phyloP scores from a whole-genome alignment of 192 early-diverging fungal genomes.

The Podila clonocystis region DNA sequence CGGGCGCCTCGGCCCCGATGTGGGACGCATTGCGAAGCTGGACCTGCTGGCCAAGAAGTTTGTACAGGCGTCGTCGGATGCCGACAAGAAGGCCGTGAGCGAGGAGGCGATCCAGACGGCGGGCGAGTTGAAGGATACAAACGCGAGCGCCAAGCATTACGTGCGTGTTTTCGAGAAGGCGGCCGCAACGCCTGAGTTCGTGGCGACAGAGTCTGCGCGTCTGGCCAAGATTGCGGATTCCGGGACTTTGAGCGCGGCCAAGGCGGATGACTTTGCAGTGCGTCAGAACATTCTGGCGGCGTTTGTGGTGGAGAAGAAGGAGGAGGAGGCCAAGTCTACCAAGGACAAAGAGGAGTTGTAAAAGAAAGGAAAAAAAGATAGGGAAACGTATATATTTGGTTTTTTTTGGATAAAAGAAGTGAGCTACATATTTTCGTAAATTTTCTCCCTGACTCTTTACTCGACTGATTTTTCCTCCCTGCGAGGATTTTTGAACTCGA shows the following conservation, averaged over 20 bases:
- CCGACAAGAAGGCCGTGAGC: constrained; percentile 58
- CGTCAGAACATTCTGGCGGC: constrained; percentile 82
- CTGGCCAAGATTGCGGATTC: constrained; percentile 75
- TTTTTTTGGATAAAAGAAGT: background rate
- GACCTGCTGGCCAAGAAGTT: constrained; percentile 68
- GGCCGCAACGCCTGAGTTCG: constrained; percentile 70
- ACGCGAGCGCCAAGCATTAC: constrained; percentile 76
- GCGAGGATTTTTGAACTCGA: background rate
- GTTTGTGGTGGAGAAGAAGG: constrained; percentile 14
- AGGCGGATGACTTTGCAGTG: constrained; percentile 83
- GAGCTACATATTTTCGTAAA: too few species aligned
- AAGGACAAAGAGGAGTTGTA: constrained; percentile 16
- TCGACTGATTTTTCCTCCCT: background rate
- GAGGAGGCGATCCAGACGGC: constrained; percentile 53
- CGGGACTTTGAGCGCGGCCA: constrained; percentile 70
- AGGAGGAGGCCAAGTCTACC: background rate
- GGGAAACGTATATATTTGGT: background rate
- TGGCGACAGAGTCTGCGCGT: constrained; percentile 78
- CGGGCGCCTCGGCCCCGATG: constrained; percentile 65
- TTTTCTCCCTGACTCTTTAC: too few species aligned
- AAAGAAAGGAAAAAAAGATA: background rate
- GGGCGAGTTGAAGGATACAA: constrained; percentile 24
- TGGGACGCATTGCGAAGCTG: constrained; percentile 66
- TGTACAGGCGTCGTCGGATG: constrained; percentile 55
- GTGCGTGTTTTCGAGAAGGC: constrained; percentile 90